Evolutionary conservation across 1,139 yeast genomes (phyloP).

Genomic region (Pichia sp.): DNA sequence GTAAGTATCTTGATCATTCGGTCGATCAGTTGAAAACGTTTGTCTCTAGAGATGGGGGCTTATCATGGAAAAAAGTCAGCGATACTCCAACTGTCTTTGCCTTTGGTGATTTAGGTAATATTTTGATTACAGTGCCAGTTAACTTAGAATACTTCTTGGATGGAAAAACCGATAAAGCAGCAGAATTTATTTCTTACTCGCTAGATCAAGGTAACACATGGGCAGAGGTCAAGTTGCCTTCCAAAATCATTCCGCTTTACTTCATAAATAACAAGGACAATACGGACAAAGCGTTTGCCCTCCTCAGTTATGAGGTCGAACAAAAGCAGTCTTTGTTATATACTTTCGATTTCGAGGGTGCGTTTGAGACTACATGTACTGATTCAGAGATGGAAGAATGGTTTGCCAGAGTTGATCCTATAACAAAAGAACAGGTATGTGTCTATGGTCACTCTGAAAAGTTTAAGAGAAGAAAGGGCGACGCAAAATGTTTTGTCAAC

Average conservation of each 20-base stretch:
- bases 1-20: slow-evolving; percentile 49
- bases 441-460: slow-evolving; percentile 70
- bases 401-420: slow-evolving; percentile 49
- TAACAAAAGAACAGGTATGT: slow-evolving; percentile 54
- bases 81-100: slow-evolving; percentile 55
- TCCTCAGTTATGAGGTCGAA: slow-evolving; percentile 34
- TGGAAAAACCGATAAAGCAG: slow-evolving; percentile 4
- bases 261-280: slow-evolving; percentile 71
- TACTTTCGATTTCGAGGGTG: slow-evolving; percentile 59
- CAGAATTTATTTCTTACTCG: slow-evolving; percentile 49
- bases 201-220: slow-evolving; percentile 74
- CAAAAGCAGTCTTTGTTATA: slow-evolving; percentile 31
- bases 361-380: slow-evolving; percentile 51
- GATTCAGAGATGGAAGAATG: slow-evolving; percentile 65
- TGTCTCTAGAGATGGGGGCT: slow-evolving; percentile 76
- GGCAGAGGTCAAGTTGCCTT: slow-evolving; percentile 50
- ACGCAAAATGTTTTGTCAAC: slow-evolving; percentile 66
- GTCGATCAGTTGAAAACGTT: slow-evolving; percentile 44
- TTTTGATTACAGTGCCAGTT: slow-evolving; percentile 57
- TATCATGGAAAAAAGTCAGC: slow-evolving; percentile 58
- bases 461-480: slow-evolving; percentile 63
- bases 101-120: slow-evolving; percentile 79
- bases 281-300: slow-evolving; percentile 56
- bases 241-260: slow-evolving; percentile 41
- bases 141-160: slow-evolving; percentile 19